Conservation (phyloP, 108 stramenopile genomes). For the Skeletonema tropicum region DNA sequence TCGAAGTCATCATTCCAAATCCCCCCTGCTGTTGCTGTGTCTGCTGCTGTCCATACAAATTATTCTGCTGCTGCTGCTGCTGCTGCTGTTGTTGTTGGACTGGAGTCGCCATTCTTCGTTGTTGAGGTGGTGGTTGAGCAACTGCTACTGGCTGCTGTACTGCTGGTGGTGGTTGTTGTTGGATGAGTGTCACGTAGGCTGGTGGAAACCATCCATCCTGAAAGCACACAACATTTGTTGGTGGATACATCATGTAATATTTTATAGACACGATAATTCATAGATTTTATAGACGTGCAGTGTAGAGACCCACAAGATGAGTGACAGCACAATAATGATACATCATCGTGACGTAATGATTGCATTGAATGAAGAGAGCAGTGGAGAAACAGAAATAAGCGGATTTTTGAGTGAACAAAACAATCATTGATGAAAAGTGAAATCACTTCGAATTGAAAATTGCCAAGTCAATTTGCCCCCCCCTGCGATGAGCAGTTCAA, state of each 20-base stretch:
- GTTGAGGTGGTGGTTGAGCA: conserved; percentile 21
- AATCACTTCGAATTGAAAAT: not conserved
- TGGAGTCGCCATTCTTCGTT: not conserved
- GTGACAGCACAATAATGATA: not conserved
- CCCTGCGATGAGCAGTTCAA: no score
- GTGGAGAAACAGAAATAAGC: not conserved
- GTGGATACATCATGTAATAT: no score
- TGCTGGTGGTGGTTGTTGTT: not conserved
- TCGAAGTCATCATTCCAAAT: not conserved
- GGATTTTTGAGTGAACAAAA: not conserved
- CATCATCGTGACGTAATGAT: not conserved
- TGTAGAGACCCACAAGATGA: conserved; percentile 2
- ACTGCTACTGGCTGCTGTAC: conserved; percentile 15
- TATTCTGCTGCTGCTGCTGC: conserved; percentile 32
- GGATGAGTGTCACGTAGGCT: conserved; percentile 63
- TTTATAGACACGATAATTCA: no score
- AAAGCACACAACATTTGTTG: not conserved
- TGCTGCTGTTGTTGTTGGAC: conserved; percentile 26
- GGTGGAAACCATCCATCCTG: conserved; percentile 88
- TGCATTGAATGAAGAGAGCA: not conserved
- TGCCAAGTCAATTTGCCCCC: no score
- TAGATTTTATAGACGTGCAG: no score
- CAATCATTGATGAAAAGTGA: conserved; percentile 7
- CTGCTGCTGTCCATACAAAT: conserved; percentile 15
- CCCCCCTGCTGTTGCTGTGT: conserved; percentile 28